These are phyloP conservation scores for Sphaceloma murrayae DNA, from an alignment of 2,329 filamentous ascomycete genomes.

Conservation along the genomic window DNA sequence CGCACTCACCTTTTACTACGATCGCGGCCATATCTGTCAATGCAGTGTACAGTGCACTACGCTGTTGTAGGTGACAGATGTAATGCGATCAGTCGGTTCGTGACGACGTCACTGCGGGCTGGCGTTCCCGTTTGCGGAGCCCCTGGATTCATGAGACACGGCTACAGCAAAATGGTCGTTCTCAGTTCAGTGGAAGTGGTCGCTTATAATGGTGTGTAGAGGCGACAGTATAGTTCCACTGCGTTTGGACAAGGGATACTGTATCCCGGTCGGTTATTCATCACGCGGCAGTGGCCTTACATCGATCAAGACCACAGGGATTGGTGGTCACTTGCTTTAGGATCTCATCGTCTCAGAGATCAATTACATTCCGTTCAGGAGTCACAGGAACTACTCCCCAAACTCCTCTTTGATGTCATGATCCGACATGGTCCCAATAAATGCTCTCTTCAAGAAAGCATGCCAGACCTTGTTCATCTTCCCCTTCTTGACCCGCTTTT, in stretches of 20 bases:
- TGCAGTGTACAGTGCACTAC: not conserved
- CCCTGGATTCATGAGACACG: not conserved
- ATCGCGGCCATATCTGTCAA: slow-evolving; percentile 4
- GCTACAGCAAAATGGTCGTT: too few relatives aligned
- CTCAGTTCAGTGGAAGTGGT: not conserved
- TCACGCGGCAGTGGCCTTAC: too few relatives aligned
- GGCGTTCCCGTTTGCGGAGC: not conserved
- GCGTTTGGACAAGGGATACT: too few relatives aligned
- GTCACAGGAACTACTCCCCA: slow-evolving; percentile 23
- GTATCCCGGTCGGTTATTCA: too few relatives aligned
- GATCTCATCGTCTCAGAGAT: too few relatives aligned
- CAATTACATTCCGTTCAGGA: too few relatives aligned
- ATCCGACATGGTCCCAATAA: slow-evolving; percentile 61
- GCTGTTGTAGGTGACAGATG: too few relatives aligned
- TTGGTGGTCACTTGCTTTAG: too few relatives aligned
- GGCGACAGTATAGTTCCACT: too few relatives aligned
- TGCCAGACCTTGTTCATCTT: slow-evolving; percentile 61
- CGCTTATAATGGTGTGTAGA: too few relatives aligned
- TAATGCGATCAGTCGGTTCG: too few relatives aligned
- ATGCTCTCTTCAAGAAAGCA: slow-evolving; percentile 67
- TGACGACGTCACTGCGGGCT: slow-evolving; percentile 5
- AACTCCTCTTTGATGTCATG: slow-evolving; percentile 49
- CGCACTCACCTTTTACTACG: slow-evolving; percentile 11
- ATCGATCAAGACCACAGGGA: too few relatives aligned
- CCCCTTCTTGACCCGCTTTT: slow-evolving; percentile 43